phyloP scores from a whole-genome alignment of 352 stramenopile genomes.

The Pilasporangium apinafurcum region DNA sequence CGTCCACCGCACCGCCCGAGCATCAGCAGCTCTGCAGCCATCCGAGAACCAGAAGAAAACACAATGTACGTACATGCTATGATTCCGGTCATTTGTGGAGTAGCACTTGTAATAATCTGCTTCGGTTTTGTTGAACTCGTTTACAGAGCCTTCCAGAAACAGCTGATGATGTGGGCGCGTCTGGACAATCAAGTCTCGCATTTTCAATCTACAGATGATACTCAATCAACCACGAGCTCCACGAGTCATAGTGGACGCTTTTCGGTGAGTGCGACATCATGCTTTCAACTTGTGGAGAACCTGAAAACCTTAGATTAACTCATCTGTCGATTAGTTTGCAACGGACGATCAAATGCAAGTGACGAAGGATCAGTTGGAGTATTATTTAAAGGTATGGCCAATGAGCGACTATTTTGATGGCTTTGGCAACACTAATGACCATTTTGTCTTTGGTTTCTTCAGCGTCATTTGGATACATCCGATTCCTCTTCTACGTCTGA shows the following conservation, averaged over 20 bases:
- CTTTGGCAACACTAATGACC: neutral
- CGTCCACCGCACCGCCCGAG: slow-evolving; percentile 30
- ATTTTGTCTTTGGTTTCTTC: slow-evolving; percentile 4
- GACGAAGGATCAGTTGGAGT: slow-evolving; percentile 81
- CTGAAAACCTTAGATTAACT: no score
- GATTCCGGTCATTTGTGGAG: neutral
- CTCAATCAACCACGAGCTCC: slow-evolving; percentile 50
- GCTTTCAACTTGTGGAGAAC: no score
- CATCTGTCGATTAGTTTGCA: slow-evolving; percentile 19
- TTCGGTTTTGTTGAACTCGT: neutral
- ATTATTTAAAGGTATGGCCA: slow-evolving; percentile 73
- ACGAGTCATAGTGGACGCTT: slow-evolving; percentile 43
- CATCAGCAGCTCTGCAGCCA: slow-evolving; percentile 29
- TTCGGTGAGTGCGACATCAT: slow-evolving; percentile 34
- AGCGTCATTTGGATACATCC: slow-evolving; percentile 31
- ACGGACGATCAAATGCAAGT: slow-evolving; percentile 52
- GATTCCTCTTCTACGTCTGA: slow-evolving; percentile 16
- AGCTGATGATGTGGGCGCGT: slow-evolving; percentile 72
- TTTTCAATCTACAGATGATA: slow-evolving; percentile 38
- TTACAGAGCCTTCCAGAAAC: slow-evolving; percentile 60
- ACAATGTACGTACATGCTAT: slow-evolving; percentile 33
- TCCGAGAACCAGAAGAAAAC: slow-evolving; percentile 38
- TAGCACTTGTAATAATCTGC: neutral
- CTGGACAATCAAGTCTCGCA: slow-evolving; percentile 51
- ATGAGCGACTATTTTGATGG: neutral